Percentiles rank a stretch among this genome's conserved stretches.
Evolutionary conservation across 805 yeast species (phyloP).

Genomic region (Saccharomycopsis sp.): DNA sequence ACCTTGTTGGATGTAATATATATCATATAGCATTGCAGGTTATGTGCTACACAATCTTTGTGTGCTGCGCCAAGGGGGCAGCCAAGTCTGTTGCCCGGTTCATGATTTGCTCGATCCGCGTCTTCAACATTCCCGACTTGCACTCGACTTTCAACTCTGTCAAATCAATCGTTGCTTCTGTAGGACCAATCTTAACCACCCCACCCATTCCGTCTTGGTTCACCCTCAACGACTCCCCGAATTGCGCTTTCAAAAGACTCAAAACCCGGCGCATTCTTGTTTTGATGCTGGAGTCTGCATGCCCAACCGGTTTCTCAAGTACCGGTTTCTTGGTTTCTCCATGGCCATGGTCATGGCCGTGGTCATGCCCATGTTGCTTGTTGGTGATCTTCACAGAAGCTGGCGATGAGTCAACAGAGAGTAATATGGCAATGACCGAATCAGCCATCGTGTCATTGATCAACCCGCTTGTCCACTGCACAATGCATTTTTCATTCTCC

Average conservation of each 20-base stretch:
- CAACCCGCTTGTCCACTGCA: slow-evolving; percentile 87
- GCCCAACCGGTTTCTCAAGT: slow-evolving; percentile 11
- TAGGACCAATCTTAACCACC: slow-evolving; percentile 61
- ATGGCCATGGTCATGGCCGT: slow-evolving; percentile 22
- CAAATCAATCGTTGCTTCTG: slow-evolving; percentile 62
- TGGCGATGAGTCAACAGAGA: slow-evolving; percentile 90
- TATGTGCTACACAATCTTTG: slow-evolving; percentile 2
- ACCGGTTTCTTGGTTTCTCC: slow-evolving; percentile 3
- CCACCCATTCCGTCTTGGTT: slow-evolving; percentile 40
- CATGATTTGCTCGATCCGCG: slow-evolving; percentile 74
- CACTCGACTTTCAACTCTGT: slow-evolving; percentile 60
- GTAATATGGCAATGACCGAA: slow-evolving; percentile 77
- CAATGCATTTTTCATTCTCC: slow-evolving; percentile 43
- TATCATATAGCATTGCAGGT: too few species aligned
- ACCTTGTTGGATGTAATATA: too few species aligned
- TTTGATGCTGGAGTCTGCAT: slow-evolving; percentile 29
- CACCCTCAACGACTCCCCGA: slow-evolving; percentile 63
- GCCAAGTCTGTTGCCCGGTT: slow-evolving; percentile 71
- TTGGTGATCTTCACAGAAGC: slow-evolving; percentile 88
- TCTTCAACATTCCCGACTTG: slow-evolving; percentile 63
- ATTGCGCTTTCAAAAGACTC: slow-evolving; percentile 68
- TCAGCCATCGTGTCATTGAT: slow-evolving; percentile 93
- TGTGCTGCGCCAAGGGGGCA: slow-evolving; percentile 56
- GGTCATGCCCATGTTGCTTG: slow-evolving; percentile 38
- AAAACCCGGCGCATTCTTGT: slow-evolving; percentile 46